A percentile compares a stretch with the other conserved stretches of the same genome.
phyloP scores from a whole-genome alignment of 495 filamentous ascomycete genomes.

The Elasticomyces elasticus region DNA sequence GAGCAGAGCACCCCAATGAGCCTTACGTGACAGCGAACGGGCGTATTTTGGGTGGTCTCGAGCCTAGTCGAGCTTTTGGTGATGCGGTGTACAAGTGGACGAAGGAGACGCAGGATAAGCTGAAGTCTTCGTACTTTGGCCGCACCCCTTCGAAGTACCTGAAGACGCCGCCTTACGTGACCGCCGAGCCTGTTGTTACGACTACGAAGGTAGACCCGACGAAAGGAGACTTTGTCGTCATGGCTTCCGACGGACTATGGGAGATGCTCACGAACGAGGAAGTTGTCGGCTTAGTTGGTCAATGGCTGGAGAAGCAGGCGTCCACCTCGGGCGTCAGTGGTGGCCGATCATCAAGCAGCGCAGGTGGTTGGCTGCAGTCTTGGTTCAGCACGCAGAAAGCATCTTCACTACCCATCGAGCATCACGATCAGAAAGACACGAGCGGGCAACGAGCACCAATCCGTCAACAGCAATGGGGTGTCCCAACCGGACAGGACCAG shows the following conservation, averaged over 20 bases:
- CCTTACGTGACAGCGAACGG: conserved; percentile 74
- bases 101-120: conserved; percentile 64
- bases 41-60: conserved; percentile 80
- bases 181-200: conserved; percentile 88
- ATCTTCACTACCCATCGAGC: conserved; percentile 47
- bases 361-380: conserved; percentile 43
- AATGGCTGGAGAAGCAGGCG: conserved; percentile 69
- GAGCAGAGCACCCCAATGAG: conserved; percentile 79
- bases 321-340: conserved; percentile 31
- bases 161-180: conserved; percentile 93
- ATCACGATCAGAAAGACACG: conserved; percentile 28
- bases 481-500: conserved; percentile 54
- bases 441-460: conserved; percentile 58
- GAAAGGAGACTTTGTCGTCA: conserved; percentile 87
- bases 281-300: conserved; percentile 88
- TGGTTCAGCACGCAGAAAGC: conserved; percentile 42
- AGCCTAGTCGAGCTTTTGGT: conserved; percentile 88
- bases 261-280: conserved; percentile 99
- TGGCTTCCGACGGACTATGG: conserved; percentile 97
- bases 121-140: conserved; percentile 79
- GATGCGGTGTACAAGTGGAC: conserved; percentile 97
- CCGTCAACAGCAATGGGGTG: conserved; percentile 74
- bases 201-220: conserved; percentile 89
- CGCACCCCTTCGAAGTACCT: conserved; percentile 59
- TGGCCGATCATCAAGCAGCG: not conserved